phyloP scores from a whole-genome alignment of 1,284 basidiomycete genomes.

The Crepidotus sp. region DNA sequence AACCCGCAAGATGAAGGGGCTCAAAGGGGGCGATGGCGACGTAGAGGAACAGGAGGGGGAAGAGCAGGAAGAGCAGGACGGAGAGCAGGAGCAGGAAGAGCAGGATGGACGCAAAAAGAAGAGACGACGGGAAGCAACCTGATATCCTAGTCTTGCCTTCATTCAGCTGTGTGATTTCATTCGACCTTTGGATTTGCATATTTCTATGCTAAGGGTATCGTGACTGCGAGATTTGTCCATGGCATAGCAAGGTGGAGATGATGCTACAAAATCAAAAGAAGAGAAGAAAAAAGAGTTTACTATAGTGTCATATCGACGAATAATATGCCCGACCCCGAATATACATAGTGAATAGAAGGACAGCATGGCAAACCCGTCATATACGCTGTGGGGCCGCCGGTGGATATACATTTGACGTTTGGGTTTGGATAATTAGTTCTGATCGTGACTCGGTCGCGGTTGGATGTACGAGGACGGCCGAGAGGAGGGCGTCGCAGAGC shows the following conservation, averaged over 20 bases:
- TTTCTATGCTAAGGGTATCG: conserved; percentile 31
- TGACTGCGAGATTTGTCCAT: conserved; percentile 39
- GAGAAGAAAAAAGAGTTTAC: not conserved
- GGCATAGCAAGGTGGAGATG: conserved; percentile 23
- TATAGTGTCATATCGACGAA: conserved; percentile 13
- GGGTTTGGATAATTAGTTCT: conserved; percentile 11
- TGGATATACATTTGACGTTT: conserved; percentile 17
- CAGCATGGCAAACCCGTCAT: not conserved
- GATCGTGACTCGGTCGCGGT: conserved; percentile 19
- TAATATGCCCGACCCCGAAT: conserved; percentile 16
- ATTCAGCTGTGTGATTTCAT: conserved; percentile 9
- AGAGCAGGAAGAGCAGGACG: conserved; percentile 23
- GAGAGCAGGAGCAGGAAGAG: conserved; percentile 23
- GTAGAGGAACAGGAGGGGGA: conserved; percentile 26
- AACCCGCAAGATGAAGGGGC: conserved; percentile 86
- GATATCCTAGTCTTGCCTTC: conserved; percentile 8
- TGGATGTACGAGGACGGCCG: conserved; percentile 52
- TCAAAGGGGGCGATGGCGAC: conserved; percentile 44
- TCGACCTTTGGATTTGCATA: conserved; percentile 16
- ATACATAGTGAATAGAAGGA: conserved; percentile 18
- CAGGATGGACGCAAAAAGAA: conserved; percentile 16
- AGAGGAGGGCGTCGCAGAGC: conserved; percentile 35
- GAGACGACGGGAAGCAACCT: conserved; percentile 10
- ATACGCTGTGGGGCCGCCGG: conserved; percentile 3
- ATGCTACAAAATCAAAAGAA: conserved; percentile 17